Evolutionary conservation across 78 protist genomes (phyloP).

Genomic region (Bodo saltans): DNA sequence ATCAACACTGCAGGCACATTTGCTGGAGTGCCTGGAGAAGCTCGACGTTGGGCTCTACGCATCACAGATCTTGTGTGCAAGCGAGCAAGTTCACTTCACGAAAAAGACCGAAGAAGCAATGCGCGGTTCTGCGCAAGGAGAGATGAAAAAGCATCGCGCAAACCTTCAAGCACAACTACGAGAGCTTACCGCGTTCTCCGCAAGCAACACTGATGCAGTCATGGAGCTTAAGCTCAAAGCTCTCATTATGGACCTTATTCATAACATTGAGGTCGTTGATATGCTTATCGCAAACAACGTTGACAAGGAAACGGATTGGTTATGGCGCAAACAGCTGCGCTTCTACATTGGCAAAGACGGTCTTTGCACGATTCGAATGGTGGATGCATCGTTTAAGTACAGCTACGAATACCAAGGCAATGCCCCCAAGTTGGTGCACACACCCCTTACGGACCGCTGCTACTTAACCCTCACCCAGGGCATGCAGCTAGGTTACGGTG

Average conservation of each 20-base stretch:
- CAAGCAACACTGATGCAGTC: slow-evolving; percentile 26
- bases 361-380: slow-evolving; percentile 23
- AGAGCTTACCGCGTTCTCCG: neutral
- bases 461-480: slow-evolving; percentile 86
- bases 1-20: slow-evolving; percentile 29
- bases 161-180: neutral
- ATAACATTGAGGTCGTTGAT: slow-evolving; percentile 72
- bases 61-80: slow-evolving; percentile 57
- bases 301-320: slow-evolving; percentile 37
- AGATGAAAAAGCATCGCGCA: neutral
- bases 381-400: slow-evolving; percentile 62
- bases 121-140: neutral
- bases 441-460: slow-evolving; percentile 88
- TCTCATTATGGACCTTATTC: slow-evolving; percentile 76
- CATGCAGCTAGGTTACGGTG: slow-evolving; percentile 79
- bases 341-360: slow-evolving; percentile 33
- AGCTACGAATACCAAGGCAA: slow-evolving; percentile 88
- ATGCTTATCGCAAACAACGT: slow-evolving; percentile 30
- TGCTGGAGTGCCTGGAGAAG: slow-evolving; percentile 14
- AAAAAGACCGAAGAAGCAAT: slow-evolving; percentile 39
- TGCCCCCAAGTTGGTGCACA: slow-evolving; percentile 81
- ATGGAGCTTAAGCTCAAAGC: slow-evolving; percentile 57
- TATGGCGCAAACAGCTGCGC: slow-evolving; percentile 68
- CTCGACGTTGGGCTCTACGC: slow-evolving; percentile 44
- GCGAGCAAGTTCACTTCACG: slow-evolving; percentile 57